phyloP scores from a whole-genome alignment of 306 rosid species.

The Acacia acuminata region DNA sequence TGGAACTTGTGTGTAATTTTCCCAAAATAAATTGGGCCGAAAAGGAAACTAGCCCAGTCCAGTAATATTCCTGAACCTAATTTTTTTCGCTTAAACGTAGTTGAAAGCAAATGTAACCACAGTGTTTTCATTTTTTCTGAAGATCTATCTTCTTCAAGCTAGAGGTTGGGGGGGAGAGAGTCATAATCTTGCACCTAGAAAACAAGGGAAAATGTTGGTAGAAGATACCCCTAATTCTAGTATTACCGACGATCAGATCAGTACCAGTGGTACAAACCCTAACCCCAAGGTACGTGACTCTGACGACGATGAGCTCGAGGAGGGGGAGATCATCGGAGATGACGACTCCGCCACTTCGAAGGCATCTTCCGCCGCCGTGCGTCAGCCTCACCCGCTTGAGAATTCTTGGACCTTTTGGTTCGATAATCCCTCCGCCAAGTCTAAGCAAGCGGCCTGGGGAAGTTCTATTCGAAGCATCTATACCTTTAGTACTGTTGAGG shows the following conservation, averaged over 20 bases:
- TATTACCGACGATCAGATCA: slow-evolving; percentile 47
- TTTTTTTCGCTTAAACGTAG: not conserved
- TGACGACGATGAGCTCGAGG: slow-evolving; percentile 66
- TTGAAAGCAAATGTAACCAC: no score
- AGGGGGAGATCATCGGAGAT: slow-evolving; percentile 86
- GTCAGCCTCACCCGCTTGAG: slow-evolving; percentile 73
- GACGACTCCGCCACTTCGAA: slow-evolving; percentile 54
- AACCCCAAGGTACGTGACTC: slow-evolving; percentile 24
- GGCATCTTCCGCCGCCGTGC: slow-evolving; percentile 36
- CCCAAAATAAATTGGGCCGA: not conserved
- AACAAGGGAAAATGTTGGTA: slow-evolving; percentile 44
- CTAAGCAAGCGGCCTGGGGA: slow-evolving; percentile 79
- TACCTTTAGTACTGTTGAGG: slow-evolving; percentile 81
- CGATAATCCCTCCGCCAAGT: slow-evolving; percentile 60
- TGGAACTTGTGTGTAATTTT: no score
- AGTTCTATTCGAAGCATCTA: slow-evolving; percentile 64
- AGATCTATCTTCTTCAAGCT: not conserved
- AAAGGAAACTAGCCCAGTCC: not conserved
- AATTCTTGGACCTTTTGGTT: slow-evolving; percentile 98
- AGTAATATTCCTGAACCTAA: not conserved
- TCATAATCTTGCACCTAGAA: not conserved
- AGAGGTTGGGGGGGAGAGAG: not conserved
- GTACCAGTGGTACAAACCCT: not conserved
- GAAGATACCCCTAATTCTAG: slow-evolving; percentile 58
- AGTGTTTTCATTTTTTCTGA: not conserved